Evolutionary conservation across 2,329 filamentous ascomycete species (phyloP).

Genomic region (Penicillium sp.): DNA sequence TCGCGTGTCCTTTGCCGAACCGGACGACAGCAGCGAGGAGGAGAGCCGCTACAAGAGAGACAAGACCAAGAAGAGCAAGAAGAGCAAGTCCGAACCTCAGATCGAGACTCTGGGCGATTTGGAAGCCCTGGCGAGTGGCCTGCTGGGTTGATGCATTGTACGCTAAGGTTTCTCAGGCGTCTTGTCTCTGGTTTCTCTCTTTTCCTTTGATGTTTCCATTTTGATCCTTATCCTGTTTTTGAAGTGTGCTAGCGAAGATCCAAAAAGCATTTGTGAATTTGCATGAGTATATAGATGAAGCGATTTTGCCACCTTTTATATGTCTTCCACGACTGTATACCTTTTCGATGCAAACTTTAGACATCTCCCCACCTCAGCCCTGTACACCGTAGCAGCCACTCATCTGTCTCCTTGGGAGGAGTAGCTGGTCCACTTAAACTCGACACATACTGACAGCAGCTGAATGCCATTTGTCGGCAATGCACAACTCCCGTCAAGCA

Average conservation of each 20-base stretch:
- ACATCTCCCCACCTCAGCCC: neutral
- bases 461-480: neutral
- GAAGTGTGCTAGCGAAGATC: slow-evolving; percentile 26
- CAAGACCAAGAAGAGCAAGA: slow-evolving; percentile 30
- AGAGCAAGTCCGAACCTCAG: slow-evolving; percentile 28
- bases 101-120: slow-evolving; percentile 53
- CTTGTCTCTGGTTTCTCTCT: slow-evolving; percentile 12
- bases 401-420: neutral
- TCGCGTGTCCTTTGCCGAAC: slow-evolving; percentile 43
- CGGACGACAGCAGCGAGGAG: slow-evolving; percentile 32
- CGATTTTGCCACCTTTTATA: slow-evolving; percentile 1
- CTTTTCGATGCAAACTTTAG: neutral
- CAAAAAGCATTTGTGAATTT: slow-evolving; percentile 32
- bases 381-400: neutral
- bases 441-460: neutral
- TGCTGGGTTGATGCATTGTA: slow-evolving; percentile 39
- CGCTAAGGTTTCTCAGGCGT: slow-evolving; percentile 15
- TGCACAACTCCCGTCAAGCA: neutral
- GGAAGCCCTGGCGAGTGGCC: slow-evolving; percentile 51
- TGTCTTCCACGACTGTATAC: too few relatives aligned
- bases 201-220: slow-evolving; percentile 11
- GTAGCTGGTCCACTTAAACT: neutral
- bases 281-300: slow-evolving; percentile 13
- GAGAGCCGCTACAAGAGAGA: slow-evolving; percentile 32
- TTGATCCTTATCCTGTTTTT: slow-evolving; percentile 15